Evolutionary conservation across 768 basidiomycete species (phyloP).

Genomic region (Lyophyllum semitale): DNA sequence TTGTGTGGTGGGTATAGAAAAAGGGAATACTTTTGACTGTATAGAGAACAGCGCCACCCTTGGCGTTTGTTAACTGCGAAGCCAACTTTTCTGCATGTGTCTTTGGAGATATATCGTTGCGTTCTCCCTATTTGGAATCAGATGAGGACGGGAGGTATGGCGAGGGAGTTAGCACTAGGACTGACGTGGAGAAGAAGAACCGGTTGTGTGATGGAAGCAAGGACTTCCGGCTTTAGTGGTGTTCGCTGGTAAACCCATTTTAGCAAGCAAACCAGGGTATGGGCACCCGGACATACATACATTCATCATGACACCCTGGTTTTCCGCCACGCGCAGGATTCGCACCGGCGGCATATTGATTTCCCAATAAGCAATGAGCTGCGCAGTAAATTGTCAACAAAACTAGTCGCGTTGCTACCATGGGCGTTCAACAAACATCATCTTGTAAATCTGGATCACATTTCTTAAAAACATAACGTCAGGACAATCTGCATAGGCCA

Average conservation of each 20-base stretch:
- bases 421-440: constrained; percentile 44
- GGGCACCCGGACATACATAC: constrained; percentile 42
- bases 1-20: not conserved
- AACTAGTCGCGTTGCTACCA: not conserved
- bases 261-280: not conserved
- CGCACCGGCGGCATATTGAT: constrained; percentile 52
- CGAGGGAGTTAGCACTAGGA: constrained; percentile 2
- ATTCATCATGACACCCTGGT: constrained; percentile 58
- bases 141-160: not conserved
- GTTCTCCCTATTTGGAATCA: constrained; percentile 51
- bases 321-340: constrained; percentile 53
- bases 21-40: constrained; percentile 57
- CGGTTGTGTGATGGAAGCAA: constrained; percentile 59
- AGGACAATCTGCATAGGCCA: not conserved
- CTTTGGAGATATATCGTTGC: constrained; percentile 52
- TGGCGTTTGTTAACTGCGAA: constrained; percentile 49
- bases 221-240: constrained; percentile 46
- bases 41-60: constrained; percentile 52
- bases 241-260: constrained; percentile 45
- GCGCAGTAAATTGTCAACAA: not conserved
- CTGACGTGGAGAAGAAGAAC: constrained; percentile 70
- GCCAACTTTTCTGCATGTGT: constrained; percentile 58
- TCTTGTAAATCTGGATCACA: constrained; percentile 61
- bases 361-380: constrained; percentile 74
- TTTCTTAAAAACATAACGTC: constrained; percentile 34